A percentile compares a stretch with the other conserved stretches of the same genome.
Evolutionary conservation across 2,329 filamentous ascomycete genomes (phyloP).

Genomic region (Neoascochyta sp.): DNA sequence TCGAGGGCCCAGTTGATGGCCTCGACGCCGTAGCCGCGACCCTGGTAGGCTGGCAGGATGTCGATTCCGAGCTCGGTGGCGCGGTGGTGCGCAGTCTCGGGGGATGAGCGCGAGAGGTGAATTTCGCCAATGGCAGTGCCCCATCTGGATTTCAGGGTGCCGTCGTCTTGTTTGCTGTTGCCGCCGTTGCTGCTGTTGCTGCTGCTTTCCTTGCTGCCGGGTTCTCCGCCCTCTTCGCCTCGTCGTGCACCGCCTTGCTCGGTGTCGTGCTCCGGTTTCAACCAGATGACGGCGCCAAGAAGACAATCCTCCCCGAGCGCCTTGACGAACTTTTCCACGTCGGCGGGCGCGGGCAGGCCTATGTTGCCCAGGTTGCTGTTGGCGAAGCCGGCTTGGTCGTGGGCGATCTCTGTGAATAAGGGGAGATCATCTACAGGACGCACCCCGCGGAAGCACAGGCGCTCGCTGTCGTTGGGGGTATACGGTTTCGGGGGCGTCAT

Average conservation of each 20-base stretch:
- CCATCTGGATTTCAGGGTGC: slow-evolving; percentile 4
- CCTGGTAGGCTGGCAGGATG: slow-evolving; percentile 36
- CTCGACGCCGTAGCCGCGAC: slow-evolving; percentile 47
- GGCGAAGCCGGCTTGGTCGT: slow-evolving; percentile 21
- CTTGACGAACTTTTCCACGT: slow-evolving; percentile 16
- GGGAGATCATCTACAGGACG: slow-evolving; percentile 16
- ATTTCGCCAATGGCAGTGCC: slow-evolving; percentile 12
- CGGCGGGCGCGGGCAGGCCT: slow-evolving; percentile 11
- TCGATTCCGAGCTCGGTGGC: slow-evolving; percentile 42
- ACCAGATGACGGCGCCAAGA: slow-evolving; percentile 24
- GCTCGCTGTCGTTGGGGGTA: slow-evolving; percentile 16
- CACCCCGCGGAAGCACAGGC: slow-evolving; percentile 26
- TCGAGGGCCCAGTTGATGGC: slow-evolving; percentile 48
- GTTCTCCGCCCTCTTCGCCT: background rate
- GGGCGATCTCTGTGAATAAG: slow-evolving; percentile 22
- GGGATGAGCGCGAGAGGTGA: slow-evolving; percentile 2
- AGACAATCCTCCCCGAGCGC: slow-evolving; percentile 14
- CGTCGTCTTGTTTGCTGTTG: background rate
- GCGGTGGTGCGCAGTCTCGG: slow-evolving; percentile 43
- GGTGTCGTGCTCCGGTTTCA: slow-evolving; percentile 1
- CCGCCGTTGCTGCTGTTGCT: background rate
- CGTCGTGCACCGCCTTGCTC: background rate
- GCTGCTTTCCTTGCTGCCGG: no score
- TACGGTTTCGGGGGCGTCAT: no score
- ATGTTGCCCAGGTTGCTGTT: slow-evolving; percentile 26